Conservation (phyloP, 2,329 filamentous ascomycete genomes). For the Pseudopyrenochaeta lycopersici region DNA sequence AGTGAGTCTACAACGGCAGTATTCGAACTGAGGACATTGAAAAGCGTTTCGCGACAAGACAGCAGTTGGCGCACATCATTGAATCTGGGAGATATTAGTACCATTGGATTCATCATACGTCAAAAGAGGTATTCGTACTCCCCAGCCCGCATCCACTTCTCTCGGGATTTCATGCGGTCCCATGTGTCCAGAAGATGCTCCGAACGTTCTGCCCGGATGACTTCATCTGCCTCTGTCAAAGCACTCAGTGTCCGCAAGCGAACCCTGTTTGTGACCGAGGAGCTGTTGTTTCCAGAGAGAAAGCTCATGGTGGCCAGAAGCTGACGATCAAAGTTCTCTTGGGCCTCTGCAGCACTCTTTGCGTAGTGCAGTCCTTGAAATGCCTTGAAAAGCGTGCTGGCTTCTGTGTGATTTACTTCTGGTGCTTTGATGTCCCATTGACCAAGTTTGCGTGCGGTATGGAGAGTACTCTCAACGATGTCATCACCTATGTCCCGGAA, state of each 20-base stretch:
- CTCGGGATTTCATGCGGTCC: conserved; percentile 69
- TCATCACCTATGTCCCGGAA: conserved; percentile 65
- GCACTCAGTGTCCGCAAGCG: conserved; percentile 65
- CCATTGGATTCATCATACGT: neutral
- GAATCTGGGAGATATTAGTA: conserved; percentile 64
- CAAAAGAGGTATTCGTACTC: conserved; percentile 63
- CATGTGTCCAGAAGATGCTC: conserved; percentile 70
- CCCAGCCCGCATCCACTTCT: conserved; percentile 83
- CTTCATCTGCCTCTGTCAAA: conserved; percentile 82
- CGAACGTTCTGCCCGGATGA: conserved; percentile 68
- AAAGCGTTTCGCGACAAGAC: conserved; percentile 82
- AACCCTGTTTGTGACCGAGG: conserved; percentile 32
- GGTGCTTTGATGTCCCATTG: conserved; percentile 91
- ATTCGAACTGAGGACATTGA: conserved; percentile 80
- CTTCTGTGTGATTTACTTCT: conserved; percentile 66
- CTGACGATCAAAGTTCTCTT: conserved; percentile 69
- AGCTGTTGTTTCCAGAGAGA: conserved; percentile 35
- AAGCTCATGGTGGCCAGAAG: conserved; percentile 57
- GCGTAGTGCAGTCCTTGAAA: conserved; percentile 82
- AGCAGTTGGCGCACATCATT: conserved; percentile 82
- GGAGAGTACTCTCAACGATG: conserved; percentile 76
- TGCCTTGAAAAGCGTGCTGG: conserved; percentile 78
- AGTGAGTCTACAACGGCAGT: conserved; percentile 68
- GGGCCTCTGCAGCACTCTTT: conserved; percentile 63
- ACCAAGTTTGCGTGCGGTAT: conserved; percentile 81